A percentile compares a stretch with the other conserved stretches of the same genome.
These are phyloP conservation scores for Xylaria sp. DNA, from an alignment of 2,329 filamentous ascomycete species.

Conservation along the genomic window DNA sequence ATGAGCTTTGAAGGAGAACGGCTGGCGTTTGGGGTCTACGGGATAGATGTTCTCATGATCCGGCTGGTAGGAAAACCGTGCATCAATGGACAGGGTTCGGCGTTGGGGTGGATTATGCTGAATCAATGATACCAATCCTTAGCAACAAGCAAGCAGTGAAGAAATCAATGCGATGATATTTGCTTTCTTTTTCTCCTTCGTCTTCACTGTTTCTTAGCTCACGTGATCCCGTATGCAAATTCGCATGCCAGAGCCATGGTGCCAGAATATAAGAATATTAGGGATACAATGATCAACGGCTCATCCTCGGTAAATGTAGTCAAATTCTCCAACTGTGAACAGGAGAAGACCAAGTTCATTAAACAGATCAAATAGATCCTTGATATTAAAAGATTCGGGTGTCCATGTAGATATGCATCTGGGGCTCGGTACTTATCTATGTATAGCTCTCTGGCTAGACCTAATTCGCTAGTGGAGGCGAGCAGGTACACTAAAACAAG, in stretches of 20 bases:
- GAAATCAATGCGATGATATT: neutral
- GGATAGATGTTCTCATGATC: constrained; percentile 14
- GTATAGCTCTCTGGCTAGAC: neutral
- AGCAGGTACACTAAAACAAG: constrained; percentile 33
- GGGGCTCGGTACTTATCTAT: no score
- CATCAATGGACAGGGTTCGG: constrained; percentile 19
- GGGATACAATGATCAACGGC: neutral
- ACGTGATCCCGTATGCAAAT: no score
- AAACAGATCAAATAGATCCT: neutral
- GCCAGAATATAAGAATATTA: neutral
- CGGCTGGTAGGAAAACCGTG: constrained; percentile 4
- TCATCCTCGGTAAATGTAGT: neutral
- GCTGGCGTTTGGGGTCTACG: constrained; percentile 20
- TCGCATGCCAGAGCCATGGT: neutral
- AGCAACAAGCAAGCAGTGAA: constrained; percentile 14
- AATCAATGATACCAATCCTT: constrained; percentile 33
- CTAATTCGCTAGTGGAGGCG: constrained; percentile 6
- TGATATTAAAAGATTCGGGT: neutral
- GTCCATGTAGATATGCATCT: neutral
- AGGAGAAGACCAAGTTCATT: neutral
- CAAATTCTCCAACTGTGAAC: neutral
- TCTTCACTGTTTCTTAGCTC: neutral
- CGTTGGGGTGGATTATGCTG: constrained; percentile 21
- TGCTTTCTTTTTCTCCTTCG: neutral
- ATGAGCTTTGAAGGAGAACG: neutral